Evolutionary conservation across 2,329 filamentous ascomycete genomes (phyloP).

Genomic region (Aspergillus caelatus): DNA sequence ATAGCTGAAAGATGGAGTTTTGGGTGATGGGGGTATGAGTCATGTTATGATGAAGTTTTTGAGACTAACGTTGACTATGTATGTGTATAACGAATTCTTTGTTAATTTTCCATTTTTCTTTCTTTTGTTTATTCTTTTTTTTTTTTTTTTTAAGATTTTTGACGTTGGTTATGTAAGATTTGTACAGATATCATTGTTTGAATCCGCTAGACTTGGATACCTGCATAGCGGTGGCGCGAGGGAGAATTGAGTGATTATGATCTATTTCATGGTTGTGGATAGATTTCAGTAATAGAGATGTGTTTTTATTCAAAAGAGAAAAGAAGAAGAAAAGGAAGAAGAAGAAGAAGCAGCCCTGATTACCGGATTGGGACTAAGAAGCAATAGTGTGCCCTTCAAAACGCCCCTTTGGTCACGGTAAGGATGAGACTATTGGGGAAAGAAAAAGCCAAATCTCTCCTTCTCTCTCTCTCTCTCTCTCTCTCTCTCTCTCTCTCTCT

Average conservation of each 20-base stretch:
- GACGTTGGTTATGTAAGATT: slow-evolving; percentile 2
- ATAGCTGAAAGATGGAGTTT: slow-evolving; percentile 15
- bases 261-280: neutral
- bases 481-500: too few species aligned
- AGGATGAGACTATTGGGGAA: too few species aligned
- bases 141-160: slow-evolving; percentile 6
- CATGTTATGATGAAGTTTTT: slow-evolving; percentile 17
- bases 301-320: neutral
- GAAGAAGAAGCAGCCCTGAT: neutral
- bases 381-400: neutral
- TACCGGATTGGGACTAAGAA: neutral
- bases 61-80: slow-evolving; percentile 7
- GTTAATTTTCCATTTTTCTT: neutral
- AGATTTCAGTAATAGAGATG: neutral
- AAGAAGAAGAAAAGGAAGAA: neutral
- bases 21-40: slow-evolving; percentile 11
- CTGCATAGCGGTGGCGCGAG: slow-evolving; percentile 25
- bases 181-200: neutral
- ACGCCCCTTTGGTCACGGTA: neutral
- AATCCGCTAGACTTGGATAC: slow-evolving; percentile 6
- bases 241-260: neutral
- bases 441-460: too few species aligned
- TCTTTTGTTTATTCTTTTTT: neutral
- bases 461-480: too few species aligned
- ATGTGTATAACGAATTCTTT: slow-evolving; percentile 8